Percentiles rank a stretch among this genome's conserved stretches.
These are phyloP conservation scores for Beta vulgaris DNA, from an alignment of 148 eudicot species.

Conservation along the genomic window DNA sequence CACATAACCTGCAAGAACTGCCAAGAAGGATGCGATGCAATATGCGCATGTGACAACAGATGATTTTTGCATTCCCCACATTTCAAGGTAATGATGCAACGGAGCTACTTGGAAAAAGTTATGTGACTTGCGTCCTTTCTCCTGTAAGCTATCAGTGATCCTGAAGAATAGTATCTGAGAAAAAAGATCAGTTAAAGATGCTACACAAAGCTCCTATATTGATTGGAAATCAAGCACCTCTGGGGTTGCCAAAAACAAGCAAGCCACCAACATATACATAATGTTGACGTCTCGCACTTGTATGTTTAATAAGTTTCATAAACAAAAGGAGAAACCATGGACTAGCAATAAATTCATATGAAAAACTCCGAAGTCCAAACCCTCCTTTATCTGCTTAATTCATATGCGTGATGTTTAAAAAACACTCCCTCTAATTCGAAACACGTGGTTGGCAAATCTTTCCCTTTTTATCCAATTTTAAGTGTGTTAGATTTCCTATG, in stretches of 20 bases:
- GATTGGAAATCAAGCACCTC: not conserved
- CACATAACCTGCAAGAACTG: slow-evolving; percentile 62
- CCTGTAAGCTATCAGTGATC: slow-evolving; percentile 39
- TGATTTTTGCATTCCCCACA: slow-evolving; percentile 64
- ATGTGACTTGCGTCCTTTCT: slow-evolving; percentile 39
- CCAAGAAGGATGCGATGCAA: slow-evolving; percentile 43
- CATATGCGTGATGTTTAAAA: not conserved
- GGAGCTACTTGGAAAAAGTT: slow-evolving; percentile 53
- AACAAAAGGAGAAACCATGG: not conserved
- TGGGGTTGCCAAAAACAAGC: not conserved
- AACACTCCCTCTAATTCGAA: not conserved
- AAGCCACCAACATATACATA: not conserved
- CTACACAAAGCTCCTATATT: not conserved
- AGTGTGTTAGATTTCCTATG: not conserved
- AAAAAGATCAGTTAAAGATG: slow-evolving; percentile 1
- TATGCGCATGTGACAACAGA: slow-evolving; percentile 63
- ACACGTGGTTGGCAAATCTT: not conserved
- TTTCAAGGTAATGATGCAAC: slow-evolving; percentile 61
- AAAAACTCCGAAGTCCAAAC: too few species aligned
- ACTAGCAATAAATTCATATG: not conserved
- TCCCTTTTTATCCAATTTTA: not conserved
- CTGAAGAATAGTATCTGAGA: slow-evolving; percentile 49
- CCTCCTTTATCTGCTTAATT: not conserved
- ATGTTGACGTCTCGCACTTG: not conserved
- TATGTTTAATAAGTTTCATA: not conserved